Evolutionary conservation across 805 yeast species (phyloP), one percentile per base, ranked within the genome.

Genomic region (Huiozyma sinensis): DNA sequence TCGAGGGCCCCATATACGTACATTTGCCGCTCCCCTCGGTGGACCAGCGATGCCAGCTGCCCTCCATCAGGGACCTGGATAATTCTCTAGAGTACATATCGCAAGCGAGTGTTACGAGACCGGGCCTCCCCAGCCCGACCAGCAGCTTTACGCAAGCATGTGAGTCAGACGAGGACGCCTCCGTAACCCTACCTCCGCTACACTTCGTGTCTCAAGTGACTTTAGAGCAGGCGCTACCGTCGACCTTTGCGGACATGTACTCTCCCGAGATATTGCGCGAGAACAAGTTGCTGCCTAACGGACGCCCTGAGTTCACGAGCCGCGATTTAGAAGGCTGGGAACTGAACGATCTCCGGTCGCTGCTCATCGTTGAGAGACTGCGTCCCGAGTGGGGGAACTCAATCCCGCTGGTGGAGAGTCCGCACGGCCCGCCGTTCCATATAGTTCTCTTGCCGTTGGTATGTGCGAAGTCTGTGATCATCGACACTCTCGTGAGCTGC

Each of bases 301-400:
- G 80, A 0, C 62, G 84, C 31, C 83, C 83, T 8, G 54, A 60
- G 13, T 79, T 76, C 61, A 77, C 83, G 0, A 71, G 69, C 45
- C 62, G 84, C 38, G 74, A 71, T 5, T 63, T 81, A 28, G 62
- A 75, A 8, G 81, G 78, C 56, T 81, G 88, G 88, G 75, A 72
- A 35, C 55, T 77, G 39, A 81, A 81, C 57, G 85, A 80, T 53
- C 59, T 77, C 27, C 63, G 87, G 35, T 76, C 84, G 2, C 59
- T 80, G 24, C 60, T 81, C 29, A 76, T 81, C 24, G 65, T 77
- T 24, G 69, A 66, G 28, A 57, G 55, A 31, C 48, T 75, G 33
- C 61, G 60, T 40, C 73, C 74, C 8, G 76, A 72, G 50, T 79
- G 84, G 83, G 56, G 63, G 17, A 64, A 64, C 3, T 64, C 60